Percentiles rank a stretch among this genome's conserved stretches.
Conservation (phyloP, 768 basidiomycete species). For the Agrocybe pediades region DNA sequence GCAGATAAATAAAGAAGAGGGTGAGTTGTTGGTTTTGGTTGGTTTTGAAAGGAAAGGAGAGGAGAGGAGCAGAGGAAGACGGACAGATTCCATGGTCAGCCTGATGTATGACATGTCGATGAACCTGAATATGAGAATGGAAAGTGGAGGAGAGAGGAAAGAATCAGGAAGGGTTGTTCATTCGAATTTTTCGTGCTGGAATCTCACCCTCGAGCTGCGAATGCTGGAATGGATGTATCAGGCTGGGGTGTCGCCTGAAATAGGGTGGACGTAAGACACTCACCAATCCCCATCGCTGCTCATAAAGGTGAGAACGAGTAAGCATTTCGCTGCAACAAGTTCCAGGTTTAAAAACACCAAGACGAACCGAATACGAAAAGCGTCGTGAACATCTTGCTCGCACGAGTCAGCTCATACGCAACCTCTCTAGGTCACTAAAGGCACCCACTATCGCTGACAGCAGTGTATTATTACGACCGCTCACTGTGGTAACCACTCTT, state of each 20-base stretch:
- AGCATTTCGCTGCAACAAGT: background rate
- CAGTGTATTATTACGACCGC: constrained; percentile 17
- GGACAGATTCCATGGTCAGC: constrained; percentile 21
- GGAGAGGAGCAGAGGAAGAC: no score
- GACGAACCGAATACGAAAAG: constrained; percentile 14
- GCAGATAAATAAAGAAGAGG: no score
- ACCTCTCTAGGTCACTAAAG: background rate
- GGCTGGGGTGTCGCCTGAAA: no score
- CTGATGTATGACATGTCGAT: constrained; percentile 18
- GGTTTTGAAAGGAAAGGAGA: background rate
- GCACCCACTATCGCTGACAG: constrained; percentile 17
- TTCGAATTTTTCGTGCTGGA: constrained; percentile 14
- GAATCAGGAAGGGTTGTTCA: constrained; percentile 1
- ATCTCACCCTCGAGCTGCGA: constrained; percentile 16
- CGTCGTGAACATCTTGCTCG: constrained; percentile 12
- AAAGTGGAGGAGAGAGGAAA: background rate
- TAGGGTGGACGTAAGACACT: background rate
- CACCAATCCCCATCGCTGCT: constrained; percentile 17
- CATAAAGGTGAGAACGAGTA: background rate
- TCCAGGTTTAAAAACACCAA: background rate
- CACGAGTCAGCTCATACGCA: no score
- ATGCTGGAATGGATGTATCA: constrained; percentile 4
- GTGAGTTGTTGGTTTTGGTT: background rate
- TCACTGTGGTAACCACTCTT: constrained; percentile 6
- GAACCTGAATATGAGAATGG: constrained; percentile 8